These are phyloP conservation scores for Leptographium lundbergii DNA, from an alignment of 2,329 filamentous ascomycete species.

Conservation along the genomic window DNA sequence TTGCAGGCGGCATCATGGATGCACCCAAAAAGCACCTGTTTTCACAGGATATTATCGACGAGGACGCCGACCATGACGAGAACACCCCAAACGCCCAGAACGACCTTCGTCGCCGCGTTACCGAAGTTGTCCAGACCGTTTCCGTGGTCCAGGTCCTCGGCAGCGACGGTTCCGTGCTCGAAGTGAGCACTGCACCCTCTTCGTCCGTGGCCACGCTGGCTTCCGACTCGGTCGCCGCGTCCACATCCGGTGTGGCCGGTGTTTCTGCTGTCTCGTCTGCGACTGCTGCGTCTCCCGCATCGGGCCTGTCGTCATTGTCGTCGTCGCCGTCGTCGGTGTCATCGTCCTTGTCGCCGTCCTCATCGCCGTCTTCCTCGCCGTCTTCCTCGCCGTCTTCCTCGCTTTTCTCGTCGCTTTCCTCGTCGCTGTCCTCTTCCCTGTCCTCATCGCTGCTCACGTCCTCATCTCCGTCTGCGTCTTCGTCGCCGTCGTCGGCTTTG, in stretches of 20 bases:
- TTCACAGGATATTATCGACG: background rate
- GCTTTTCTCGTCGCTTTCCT: background rate
- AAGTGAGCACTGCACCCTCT: conserved; percentile 5
- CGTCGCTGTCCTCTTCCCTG: background rate
- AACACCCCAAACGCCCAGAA: conserved; percentile 7
- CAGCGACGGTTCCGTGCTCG: conserved; percentile 29
- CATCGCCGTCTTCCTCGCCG: background rate
- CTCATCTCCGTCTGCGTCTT: background rate
- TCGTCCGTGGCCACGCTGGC: background rate
- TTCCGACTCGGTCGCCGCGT: background rate
- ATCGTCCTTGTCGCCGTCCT: background rate
- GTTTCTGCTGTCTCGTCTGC: background rate
- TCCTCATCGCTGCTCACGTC: background rate
- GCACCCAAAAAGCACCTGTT: background rate
- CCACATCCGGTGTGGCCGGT: background rate
- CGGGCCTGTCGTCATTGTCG: background rate
- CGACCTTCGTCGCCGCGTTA: conserved; percentile 22
- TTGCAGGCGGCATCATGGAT: background rate
- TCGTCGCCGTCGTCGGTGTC: background rate
- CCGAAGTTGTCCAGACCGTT: conserved; percentile 39
- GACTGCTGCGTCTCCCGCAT: background rate
- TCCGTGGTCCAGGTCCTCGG: conserved; percentile 42
- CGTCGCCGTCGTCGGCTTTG: background rate
- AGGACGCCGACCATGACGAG: background rate
- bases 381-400: background rate